These are phyloP conservation scores for Phanerodontia chrysosporium DNA, from an alignment of 768 basidiomycete genomes.

Conservation along the genomic window DNA sequence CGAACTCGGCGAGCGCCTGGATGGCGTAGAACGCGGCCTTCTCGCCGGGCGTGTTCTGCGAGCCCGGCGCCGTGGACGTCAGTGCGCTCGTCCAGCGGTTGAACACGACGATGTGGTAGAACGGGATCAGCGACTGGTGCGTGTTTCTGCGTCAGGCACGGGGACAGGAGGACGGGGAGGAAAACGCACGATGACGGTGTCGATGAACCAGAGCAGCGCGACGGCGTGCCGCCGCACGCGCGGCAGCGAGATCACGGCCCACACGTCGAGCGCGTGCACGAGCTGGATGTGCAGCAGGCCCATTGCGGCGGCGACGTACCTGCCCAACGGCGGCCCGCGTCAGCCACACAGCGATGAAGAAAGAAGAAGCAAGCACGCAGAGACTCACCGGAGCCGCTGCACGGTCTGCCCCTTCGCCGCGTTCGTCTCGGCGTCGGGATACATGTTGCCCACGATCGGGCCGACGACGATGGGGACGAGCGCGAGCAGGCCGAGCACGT, in stretches of 20 bases:
- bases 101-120: constrained; percentile 3
- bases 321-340: too few species aligned
- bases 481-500: background rate
- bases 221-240: background rate
- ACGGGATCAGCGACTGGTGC: background rate
- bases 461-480: constrained; percentile 4
- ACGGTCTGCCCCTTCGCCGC: background rate
- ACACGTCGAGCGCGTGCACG: constrained; percentile 2
- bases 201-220: background rate
- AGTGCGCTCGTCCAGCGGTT: background rate
- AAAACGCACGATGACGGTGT: constrained; percentile 10
- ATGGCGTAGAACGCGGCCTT: constrained; percentile 18
- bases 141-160: background rate
- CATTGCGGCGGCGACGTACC: background rate
- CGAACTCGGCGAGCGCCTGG: constrained; percentile 14
- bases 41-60: constrained; percentile 7
- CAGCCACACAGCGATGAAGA: too few species aligned
- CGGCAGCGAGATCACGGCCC: background rate
- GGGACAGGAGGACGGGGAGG: background rate
- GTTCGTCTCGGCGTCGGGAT: constrained; percentile 7
- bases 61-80: background rate
- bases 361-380: background rate
- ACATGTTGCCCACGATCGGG: constrained; percentile 2
- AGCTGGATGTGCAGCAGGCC: background rate
- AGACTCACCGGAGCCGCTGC: background rate